Evolutionary conservation across 164 flowering plant genomes (phyloP).

Genomic region (Annona cherimola): DNA sequence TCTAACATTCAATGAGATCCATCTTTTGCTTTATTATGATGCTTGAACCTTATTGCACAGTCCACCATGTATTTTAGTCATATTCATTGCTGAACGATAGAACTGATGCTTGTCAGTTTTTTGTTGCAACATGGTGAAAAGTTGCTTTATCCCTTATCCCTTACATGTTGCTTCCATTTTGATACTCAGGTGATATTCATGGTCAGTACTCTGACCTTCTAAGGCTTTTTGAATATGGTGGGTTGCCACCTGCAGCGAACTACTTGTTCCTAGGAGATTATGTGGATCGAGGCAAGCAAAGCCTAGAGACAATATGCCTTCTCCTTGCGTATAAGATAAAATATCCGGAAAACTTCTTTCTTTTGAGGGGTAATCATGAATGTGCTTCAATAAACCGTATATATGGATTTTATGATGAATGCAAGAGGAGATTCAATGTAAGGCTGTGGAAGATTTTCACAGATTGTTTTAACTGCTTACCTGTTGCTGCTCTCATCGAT

Average conservation of each 20-base stretch:
- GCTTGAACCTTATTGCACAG: no score
- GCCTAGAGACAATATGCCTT: conserved; percentile 56
- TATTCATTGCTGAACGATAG: no score
- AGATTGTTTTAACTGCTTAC: conserved; percentile 54
- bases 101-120: no score
- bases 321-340: conserved; percentile 55
- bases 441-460: conserved; percentile 52
- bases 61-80: no score
- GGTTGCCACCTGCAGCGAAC: conserved; percentile 42
- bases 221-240: conserved; percentile 49
- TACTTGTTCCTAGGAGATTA: conserved; percentile 48
- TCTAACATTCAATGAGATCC: no score
- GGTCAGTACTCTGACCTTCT: conserved; percentile 59
- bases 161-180: neutral
- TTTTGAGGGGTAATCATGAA: conserved; percentile 58
- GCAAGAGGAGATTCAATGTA: conserved; percentile 53
- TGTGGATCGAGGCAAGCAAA: conserved; percentile 60
- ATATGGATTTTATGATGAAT: conserved; percentile 60
- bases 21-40: no score
- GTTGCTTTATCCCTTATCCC: neutral
- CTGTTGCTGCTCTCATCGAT: conserved; percentile 53
- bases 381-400: conserved; percentile 58
- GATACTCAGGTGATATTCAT: conserved; percentile 39
- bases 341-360: conserved; percentile 51
- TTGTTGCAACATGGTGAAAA: no score